These are phyloP conservation scores for slime mould (Dictyostelium discoideum) DNA, from an alignment of 78 protist species.

Conservation along the genomic window dicty_2.7 NC_007090.3:3719501-3720000, in stretches of 20 bases:
- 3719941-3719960: background rate
- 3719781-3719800: slow-evolving; percentile 4
- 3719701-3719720: background rate
- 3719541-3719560: background rate
- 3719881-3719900: background rate
- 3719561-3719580: background rate
- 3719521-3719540: slow-evolving; percentile 8
- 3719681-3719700: background rate
- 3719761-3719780: background rate
- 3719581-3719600: background rate
- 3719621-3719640: background rate
- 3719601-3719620: background rate
- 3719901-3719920: background rate
- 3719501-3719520: background rate
- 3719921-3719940: background rate
- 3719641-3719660: background rate
- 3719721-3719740: background rate
- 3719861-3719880: background rate
- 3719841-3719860: background rate
- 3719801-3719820: background rate
- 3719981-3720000: background rate
- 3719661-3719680: slow-evolving; percentile 8
- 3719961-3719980: no score
- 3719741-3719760: background rate
- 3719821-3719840: background rate